Conservation (phyloP, 2,329 filamentous ascomycete genomes). For the Ascochyta rabiei region DNA sequence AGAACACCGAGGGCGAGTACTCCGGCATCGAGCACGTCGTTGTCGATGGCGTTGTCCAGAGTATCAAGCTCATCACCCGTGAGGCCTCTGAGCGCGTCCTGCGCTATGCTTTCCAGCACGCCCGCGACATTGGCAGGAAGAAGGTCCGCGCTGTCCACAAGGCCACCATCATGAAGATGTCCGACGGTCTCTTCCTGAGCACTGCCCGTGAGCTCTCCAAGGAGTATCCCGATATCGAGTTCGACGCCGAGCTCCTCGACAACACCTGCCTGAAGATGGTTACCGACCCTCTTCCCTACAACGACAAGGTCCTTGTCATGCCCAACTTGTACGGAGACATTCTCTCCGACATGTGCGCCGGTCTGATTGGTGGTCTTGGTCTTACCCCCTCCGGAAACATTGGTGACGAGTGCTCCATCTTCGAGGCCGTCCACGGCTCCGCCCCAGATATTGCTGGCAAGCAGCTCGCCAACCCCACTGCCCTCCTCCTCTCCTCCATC, state of each 20-base stretch:
- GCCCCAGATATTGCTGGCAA: slow-evolving; percentile 96
- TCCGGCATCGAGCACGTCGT: slow-evolving; percentile 98
- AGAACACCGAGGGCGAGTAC: slow-evolving; percentile 99
- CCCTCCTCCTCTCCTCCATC: slow-evolving; percentile 91
- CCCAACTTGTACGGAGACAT: slow-evolving; percentile 99
- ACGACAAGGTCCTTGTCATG: slow-evolving; percentile 97
- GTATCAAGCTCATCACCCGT: slow-evolving; percentile 98
- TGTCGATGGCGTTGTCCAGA: slow-evolving; percentile 96
- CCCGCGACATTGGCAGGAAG: slow-evolving; percentile 87
- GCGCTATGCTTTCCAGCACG: slow-evolving; percentile 98
- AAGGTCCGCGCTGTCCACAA: slow-evolving; percentile 99
- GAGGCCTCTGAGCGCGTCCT: slow-evolving; percentile 95
- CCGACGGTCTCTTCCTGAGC: slow-evolving; percentile 95
- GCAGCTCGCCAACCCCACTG: slow-evolving; percentile 95
- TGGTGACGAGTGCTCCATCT: slow-evolving; percentile 98
- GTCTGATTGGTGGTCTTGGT: slow-evolving; percentile 95
- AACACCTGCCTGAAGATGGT: slow-evolving; percentile 99
- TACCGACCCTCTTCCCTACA: slow-evolving; percentile 93
- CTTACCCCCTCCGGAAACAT: slow-evolving; percentile 98
- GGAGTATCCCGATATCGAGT: slow-evolving; percentile 95
- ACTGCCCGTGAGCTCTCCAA: slow-evolving; percentile 85
- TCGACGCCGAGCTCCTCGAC: slow-evolving; percentile 97
- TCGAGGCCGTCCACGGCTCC: slow-evolving; percentile 98
- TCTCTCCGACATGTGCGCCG: slow-evolving; percentile 98
- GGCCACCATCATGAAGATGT: slow-evolving; percentile 99